These are phyloP conservation scores for Penicillium chermesinum DNA, from an alignment of 495 filamentous ascomycete species.

Conservation along the genomic window DNA sequence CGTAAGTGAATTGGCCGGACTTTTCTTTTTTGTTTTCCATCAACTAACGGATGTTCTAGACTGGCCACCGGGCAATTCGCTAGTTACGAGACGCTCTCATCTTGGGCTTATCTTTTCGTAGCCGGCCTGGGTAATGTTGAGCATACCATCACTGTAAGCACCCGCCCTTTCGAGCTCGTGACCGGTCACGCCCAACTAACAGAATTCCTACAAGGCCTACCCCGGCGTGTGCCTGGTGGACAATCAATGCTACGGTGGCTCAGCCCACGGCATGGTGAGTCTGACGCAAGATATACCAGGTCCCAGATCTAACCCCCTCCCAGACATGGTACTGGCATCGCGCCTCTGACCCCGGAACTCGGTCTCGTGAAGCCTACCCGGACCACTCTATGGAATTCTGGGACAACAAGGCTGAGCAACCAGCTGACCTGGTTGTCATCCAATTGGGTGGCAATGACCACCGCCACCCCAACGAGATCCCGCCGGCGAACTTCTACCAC, in stretches of 20 bases:
- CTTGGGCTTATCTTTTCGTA: conserved; percentile 52
- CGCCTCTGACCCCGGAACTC: conserved; percentile 43
- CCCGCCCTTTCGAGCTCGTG: too few relatives aligned
- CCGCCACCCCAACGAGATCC: conserved; percentile 55
- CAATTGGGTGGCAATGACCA: conserved; percentile 66
- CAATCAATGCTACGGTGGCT: conserved; percentile 50
- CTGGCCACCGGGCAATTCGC: conserved; percentile 52
- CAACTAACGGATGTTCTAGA: conserved; percentile 9
- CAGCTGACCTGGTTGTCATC: conserved; percentile 62
- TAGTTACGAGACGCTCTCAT: conserved; percentile 59
- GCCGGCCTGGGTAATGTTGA: conserved; percentile 61
- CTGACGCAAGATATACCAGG: not conserved
- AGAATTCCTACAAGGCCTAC: conserved; percentile 35
- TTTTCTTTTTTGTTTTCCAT: too few relatives aligned
- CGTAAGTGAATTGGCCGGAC: too few relatives aligned
- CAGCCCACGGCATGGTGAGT: conserved; percentile 29
- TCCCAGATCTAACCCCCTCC: not conserved
- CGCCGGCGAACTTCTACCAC: conserved; percentile 46
- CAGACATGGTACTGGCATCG: conserved; percentile 63
- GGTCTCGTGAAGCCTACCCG: not conserved
- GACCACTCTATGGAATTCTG: conserved; percentile 34
- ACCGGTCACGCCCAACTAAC: too few relatives aligned
- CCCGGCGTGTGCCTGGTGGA: conserved; percentile 59
- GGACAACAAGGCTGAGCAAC: conserved; percentile 54
- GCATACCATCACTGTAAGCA: conserved; percentile 49